phyloP scores from a whole-genome alignment of 306 rosid species.

The Cucumis hystrix region DNA sequence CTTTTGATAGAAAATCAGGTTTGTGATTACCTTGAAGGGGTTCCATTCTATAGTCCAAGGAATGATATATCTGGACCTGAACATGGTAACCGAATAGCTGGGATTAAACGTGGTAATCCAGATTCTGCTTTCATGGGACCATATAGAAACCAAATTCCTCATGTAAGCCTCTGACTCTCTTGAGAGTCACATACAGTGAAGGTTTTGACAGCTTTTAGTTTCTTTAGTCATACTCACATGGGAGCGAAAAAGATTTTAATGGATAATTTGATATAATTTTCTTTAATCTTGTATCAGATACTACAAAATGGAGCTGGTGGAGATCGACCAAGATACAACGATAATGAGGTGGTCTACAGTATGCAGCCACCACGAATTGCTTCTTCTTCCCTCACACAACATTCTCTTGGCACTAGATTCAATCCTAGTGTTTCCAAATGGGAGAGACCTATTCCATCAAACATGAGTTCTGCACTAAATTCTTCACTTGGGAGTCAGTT shows the following conservation, averaged over 20 bases:
- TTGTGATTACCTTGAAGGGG: conserved; percentile 74
- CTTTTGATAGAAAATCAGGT: conserved; percentile 50
- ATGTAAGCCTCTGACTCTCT: conserved; percentile 48
- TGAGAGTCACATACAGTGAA: conserved; percentile 64
- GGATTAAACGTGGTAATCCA: conserved; percentile 73
- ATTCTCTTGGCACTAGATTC: conserved; percentile 39
- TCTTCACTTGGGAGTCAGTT: conserved; percentile 48
- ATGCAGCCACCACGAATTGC: conserved; percentile 43
- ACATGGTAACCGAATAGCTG: conserved; percentile 48
- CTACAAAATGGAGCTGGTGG: conserved; percentile 51
- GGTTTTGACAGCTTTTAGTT: conserved; percentile 27
- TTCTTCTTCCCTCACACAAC: conserved; percentile 51
- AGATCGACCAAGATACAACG: conserved; percentile 55
- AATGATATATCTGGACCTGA: conserved; percentile 66
- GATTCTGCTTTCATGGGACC: conserved; percentile 68
- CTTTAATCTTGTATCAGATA: conserved; percentile 28
- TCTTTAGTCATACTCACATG: neutral
- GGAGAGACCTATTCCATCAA: conserved; percentile 42
- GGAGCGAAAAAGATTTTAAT: neutral
- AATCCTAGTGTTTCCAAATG: conserved; percentile 39
- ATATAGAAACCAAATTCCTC: conserved; percentile 54
- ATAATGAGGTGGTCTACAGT: conserved; percentile 46
- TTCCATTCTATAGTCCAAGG: conserved; percentile 76
- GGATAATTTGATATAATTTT: conserved; percentile 8
- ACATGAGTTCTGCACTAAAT: conserved; percentile 41